phyloP scores from a whole-genome alignment of 139 green algal species.

The Closterium sp. region DNA sequence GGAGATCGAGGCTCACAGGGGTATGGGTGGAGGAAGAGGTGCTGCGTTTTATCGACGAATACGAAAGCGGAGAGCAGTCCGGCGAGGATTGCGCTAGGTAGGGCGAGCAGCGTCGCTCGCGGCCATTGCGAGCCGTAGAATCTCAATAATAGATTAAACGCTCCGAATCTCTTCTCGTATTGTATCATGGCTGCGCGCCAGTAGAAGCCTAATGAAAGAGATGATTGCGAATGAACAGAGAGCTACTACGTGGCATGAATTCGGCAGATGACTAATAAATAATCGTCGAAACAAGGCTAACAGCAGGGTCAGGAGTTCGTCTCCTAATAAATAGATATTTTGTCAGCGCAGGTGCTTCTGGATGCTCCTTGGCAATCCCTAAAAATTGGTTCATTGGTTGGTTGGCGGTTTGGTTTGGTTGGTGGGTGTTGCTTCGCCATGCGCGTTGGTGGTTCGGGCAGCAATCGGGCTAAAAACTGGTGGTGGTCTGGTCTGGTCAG shows the following conservation, averaged over 20 bases:
- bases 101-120: constrained; percentile 7
- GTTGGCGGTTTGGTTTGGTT: no score
- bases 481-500: neutral
- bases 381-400: no score
- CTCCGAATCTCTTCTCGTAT: constrained; percentile 37
- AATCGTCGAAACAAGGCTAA: no score
- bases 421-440: no score
- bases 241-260: neutral
- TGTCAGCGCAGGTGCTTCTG: no score
- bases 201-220: neutral
- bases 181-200: constrained; percentile 16
- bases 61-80: neutral
- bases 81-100: constrained; percentile 6
- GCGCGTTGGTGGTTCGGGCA: no score
- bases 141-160: constrained; percentile 31
- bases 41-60: neutral
- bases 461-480: neutral
- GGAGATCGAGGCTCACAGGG: neutral
- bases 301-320: no score
- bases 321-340: no score
- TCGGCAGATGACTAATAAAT: neutral
- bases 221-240: neutral
- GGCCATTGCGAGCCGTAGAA: constrained; percentile 36
- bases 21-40: constrained; percentile 29
- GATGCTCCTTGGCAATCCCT: no score